Percentiles rank a stretch among this genome's conserved stretches.
phyloP scores from a whole-genome alignment of 345 rosid genomes.

The Pistacia atlantica region DNA sequence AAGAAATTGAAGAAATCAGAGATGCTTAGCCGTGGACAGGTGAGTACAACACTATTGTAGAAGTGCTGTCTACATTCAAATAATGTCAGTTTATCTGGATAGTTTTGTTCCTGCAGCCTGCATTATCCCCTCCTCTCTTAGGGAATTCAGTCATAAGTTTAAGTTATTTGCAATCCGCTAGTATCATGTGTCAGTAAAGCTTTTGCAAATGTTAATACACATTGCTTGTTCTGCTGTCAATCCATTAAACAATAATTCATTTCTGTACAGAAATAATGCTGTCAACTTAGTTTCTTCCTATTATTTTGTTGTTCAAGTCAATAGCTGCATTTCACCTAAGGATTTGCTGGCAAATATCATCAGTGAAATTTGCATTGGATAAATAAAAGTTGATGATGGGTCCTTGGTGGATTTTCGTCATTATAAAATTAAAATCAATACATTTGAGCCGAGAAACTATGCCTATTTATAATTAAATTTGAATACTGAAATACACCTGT shows the following conservation, averaged over 20 bases:
- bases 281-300: not conserved
- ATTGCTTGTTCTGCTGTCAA: not conserved
- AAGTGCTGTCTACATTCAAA: conserved; percentile 1
- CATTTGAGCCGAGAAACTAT: conserved; percentile 1
- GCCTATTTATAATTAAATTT: not conserved
- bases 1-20: conserved; percentile 96
- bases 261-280: not conserved
- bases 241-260: too few relatives aligned
- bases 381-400: not conserved
- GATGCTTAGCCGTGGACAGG: conserved; percentile 99
- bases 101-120: not conserved
- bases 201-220: too few relatives aligned
- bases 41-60: conserved; percentile 22
- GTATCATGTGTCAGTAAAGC: not conserved
- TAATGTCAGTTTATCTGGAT: not conserved
- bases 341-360: not conserved
- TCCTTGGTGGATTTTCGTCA: not conserved
- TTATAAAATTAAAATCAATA: conserved; percentile 4
- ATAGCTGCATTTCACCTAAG: not conserved
- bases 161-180: not conserved
- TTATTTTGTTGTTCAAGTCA: not conserved
- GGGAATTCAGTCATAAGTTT: not conserved
- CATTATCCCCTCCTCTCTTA: not conserved
- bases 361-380: not conserved
- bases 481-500: not conserved